Percentiles rank a stretch among this genome's conserved stretches.
Conservation (phyloP, 108 stramenopile species). For the Chaetoceros muelleri region DNA sequence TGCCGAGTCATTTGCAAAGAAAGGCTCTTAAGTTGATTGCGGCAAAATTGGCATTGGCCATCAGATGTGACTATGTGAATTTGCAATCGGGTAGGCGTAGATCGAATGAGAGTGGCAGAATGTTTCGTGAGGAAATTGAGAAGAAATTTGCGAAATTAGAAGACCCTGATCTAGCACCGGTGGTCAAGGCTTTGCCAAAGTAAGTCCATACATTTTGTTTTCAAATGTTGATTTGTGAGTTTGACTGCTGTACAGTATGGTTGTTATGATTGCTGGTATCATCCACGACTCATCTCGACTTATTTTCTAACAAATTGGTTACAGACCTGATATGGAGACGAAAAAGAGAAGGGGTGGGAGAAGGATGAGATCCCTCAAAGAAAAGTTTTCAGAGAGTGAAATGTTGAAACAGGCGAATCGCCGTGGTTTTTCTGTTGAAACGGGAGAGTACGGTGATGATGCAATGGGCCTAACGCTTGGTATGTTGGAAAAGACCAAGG, state of each 20-base stretch:
- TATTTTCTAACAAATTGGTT: neutral
- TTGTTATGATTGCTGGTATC: neutral
- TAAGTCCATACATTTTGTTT: constrained; percentile 37
- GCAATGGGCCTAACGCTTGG: constrained; percentile 90
- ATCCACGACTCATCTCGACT: neutral
- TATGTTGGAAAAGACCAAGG: constrained; percentile 57
- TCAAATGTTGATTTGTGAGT: neutral
- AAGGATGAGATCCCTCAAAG: constrained; percentile 84
- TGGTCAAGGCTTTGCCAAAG: constrained; percentile 91
- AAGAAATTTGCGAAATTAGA: constrained; percentile 85
- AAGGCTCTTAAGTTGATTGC: constrained; percentile 86
- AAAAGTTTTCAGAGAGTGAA: constrained; percentile 90
- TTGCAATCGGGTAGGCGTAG: constrained; percentile 44
- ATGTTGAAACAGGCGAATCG: constrained; percentile 90
- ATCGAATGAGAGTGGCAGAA: constrained; percentile 29
- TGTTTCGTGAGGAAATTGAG: constrained; percentile 49
- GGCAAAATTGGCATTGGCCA: constrained; percentile 68
- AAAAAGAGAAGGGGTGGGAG: constrained; percentile 93
- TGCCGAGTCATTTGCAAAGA: constrained; percentile 58
- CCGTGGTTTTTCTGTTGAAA: constrained; percentile 61
- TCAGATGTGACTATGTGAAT: constrained; percentile 72
- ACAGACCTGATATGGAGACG: constrained; percentile 69
- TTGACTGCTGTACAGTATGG: neutral
- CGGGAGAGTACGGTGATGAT: constrained; percentile 91
- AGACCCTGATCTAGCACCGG: constrained; percentile 86